Base-by-base conservation (phyloP, 192 early-diverging fungal species). In the Gryganskiella cystojenkinii region DNA sequence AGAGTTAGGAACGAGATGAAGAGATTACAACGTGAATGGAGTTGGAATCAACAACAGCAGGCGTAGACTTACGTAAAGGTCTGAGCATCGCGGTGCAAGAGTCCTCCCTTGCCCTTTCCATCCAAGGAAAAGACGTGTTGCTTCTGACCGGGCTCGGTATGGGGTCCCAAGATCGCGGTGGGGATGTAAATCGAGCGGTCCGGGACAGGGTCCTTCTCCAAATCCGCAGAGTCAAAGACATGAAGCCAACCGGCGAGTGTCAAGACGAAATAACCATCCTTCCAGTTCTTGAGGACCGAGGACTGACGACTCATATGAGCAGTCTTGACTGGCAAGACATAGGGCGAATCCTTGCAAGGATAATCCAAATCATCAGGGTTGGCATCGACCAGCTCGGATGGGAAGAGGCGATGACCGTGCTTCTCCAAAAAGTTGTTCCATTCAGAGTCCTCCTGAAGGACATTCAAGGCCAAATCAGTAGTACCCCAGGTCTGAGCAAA, bases 161-260 rank as follows among this genome's bases (percentile, higher is more conserved):
- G 75, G 17, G 78, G 60, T 9, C 61, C 54, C 4, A 84, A 49
- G 14, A 61, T 79, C 4, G 80, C 37, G 2, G 62, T 72, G 15
- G 83, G 83, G 33, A 84, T 61, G 53, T 78, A 84, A 15, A 82
- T 74, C 11, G 80, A 80, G 17, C 66, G 67, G n/a, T 82, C 83
- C 0, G 83, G 83, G 7, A 64, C 68, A 25, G 71, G 49, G 22
- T 80, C 80, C 27, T 76, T 73, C 28, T 68, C 65, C 2, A 55
- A 42, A 35, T 73, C 71, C 14, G 70, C 52, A 0, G 70, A 64
- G 11, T 40, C 54, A 59, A 84, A 84, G 49, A 82, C 70, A 66
- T 84, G 80, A 4, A 84, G 59, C 65, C 75, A 84, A n/a, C 83
- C 83, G 44, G 65, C 64, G 34, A 71, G 82, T 4, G 80, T 82